Percentiles rank a stretch among this genome's conserved stretches.
Evolutionary conservation across 2,329 filamentous ascomycete genomes (phyloP).

Genomic region (Fusarium nelsonii): DNA sequence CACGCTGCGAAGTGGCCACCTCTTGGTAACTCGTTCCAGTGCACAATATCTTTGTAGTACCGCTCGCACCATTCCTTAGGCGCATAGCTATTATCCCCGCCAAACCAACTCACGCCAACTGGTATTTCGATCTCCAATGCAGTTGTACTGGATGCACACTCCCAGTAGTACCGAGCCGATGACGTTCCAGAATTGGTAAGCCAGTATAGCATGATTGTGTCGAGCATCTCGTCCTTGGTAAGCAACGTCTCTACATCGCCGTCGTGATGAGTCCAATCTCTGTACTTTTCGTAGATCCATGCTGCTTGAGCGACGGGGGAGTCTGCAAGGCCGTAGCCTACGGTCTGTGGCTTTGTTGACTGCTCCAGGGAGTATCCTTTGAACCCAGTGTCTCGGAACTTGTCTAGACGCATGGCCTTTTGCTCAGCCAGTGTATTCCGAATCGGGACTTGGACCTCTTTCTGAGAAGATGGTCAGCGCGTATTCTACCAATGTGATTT

Average conservation of each 20-base stretch:
- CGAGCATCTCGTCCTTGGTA: slow-evolving; percentile 25
- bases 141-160: neutral
- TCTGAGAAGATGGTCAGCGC: neutral
- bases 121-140: slow-evolving; percentile 5
- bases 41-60: slow-evolving; percentile 2
- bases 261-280: slow-evolving; percentile 21
- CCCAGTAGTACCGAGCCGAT: slow-evolving; percentile 24
- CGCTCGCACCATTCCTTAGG: slow-evolving; percentile 12
- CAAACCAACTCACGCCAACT: slow-evolving; percentile 22
- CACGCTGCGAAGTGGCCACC: slow-evolving; percentile 7
- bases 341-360: slow-evolving; percentile 15
- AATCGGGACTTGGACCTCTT: neutral
- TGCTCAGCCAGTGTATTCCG: neutral
- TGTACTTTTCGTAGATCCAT: slow-evolving; percentile 25
- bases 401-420: slow-evolving; percentile 8
- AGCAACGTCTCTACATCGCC: slow-evolving; percentile 11
- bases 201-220: slow-evolving; percentile 25
- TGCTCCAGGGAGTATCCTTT: slow-evolving; percentile 16
- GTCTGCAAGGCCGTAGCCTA: slow-evolving; percentile 21
- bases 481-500: fast-evolving
- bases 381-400: neutral
- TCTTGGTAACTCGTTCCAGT: slow-evolving; percentile 2
- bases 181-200: slow-evolving; percentile 14
- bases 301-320: slow-evolving; percentile 20
- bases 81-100: slow-evolving; percentile 19